phyloP scores from a whole-genome alignment of 192 early-diverging fungal species.

The Entomortierella chlamydospora region DNA sequence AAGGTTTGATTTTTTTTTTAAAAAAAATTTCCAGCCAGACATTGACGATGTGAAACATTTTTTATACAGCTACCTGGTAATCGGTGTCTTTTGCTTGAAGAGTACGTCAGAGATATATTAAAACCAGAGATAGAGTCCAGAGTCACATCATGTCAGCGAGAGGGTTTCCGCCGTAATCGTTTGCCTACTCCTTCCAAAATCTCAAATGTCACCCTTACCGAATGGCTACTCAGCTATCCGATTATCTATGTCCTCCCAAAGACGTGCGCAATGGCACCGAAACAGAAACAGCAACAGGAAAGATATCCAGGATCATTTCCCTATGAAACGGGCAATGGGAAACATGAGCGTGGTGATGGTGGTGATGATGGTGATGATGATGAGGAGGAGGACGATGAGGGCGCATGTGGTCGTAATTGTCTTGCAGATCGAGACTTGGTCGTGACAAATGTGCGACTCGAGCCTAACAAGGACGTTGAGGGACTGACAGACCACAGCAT shows the following conservation, averaged over 20 bases:
- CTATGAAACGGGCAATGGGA: too few species aligned
- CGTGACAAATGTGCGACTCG: slow-evolving; percentile 19
- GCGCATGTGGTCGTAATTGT: slow-evolving; percentile 28
- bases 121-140: slow-evolving; percentile 20
- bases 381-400: not conserved
- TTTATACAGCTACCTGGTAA: slow-evolving; percentile 32
- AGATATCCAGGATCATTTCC: too few species aligned
- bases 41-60: not conserved
- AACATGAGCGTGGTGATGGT: not conserved
- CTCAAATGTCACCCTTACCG: slow-evolving; percentile 20
- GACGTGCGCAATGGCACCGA: not conserved
- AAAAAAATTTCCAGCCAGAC: too few species aligned
- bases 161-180: not conserved
- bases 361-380: slow-evolving; percentile 10
- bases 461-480: slow-evolving; percentile 9
- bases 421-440: slow-evolving; percentile 30
- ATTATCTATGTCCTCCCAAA: slow-evolving; percentile 30
- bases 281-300: not conserved
- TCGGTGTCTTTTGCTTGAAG: slow-evolving; percentile 11
- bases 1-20: too few species aligned
- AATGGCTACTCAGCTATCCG: slow-evolving; percentile 34
- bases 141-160: slow-evolving; percentile 6
- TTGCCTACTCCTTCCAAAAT: slow-evolving; percentile 1
- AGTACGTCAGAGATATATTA: slow-evolving; percentile 17
- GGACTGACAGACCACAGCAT: slow-evolving; percentile 18